Conservation (phyloP, 805 yeast genomes). For the Danielozyma ontarioensis region DNA sequence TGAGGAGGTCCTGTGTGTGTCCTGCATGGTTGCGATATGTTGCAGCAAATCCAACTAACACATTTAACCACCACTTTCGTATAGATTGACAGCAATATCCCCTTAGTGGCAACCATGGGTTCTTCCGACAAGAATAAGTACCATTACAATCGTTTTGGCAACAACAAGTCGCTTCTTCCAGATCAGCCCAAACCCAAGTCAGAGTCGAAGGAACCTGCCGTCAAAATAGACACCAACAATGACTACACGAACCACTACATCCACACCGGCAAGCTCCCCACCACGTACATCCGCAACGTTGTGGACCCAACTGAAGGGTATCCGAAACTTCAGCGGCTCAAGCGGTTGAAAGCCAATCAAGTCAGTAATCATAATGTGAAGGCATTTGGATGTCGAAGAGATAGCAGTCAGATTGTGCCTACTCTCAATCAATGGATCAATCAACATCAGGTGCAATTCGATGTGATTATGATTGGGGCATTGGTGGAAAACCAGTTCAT, state of each 20-base stretch:
- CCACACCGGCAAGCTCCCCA: constrained; percentile 60
- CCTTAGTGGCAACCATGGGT: no score
- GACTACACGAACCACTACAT: constrained; percentile 71
- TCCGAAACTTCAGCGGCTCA: constrained; percentile 71
- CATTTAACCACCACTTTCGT: no score
- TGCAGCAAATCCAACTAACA: no score
- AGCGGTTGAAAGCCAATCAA: constrained; percentile 60
- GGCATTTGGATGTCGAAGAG: constrained; percentile 63
- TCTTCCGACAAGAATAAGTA: no score
- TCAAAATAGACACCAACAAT: no score
- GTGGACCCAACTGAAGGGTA: constrained; percentile 73
- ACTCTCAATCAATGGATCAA: constrained; percentile 59
- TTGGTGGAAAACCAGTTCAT: constrained; percentile 69
- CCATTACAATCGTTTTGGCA: no score
- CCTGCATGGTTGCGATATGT: no score
- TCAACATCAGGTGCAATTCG: constrained; percentile 60
- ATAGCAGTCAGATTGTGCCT: constrained; percentile 49
- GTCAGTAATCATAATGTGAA: constrained; percentile 45
- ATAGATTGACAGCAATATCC: no score
- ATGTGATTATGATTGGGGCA: constrained; percentile 90
- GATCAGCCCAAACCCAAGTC: no score
- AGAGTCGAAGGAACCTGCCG: no score
- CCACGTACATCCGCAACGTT: constrained; percentile 58
- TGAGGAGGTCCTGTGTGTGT: no score
- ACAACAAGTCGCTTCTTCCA: no score